These are phyloP conservation scores for Nidularia pulvinata DNA, from an alignment of 768 basidiomycete species.

Conservation along the genomic window DNA sequence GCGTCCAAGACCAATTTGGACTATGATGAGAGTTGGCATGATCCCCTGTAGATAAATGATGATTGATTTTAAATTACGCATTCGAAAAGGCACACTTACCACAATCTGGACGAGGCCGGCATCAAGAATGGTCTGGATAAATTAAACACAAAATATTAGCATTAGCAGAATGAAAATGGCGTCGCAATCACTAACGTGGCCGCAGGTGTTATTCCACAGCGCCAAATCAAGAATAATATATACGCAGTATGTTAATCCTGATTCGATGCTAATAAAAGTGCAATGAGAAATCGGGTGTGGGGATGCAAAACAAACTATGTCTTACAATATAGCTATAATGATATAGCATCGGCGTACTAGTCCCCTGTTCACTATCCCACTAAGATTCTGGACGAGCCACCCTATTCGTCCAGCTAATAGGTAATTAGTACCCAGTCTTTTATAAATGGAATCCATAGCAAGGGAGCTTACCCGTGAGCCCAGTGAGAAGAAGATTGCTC, in stretches of 20 bases:
- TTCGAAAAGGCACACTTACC: constrained; percentile 9
- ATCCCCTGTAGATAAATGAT: constrained; percentile 16
- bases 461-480: constrained; percentile 24
- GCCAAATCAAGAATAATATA: constrained; percentile 27
- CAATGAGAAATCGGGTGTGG: not conserved
- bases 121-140: constrained; percentile 15
- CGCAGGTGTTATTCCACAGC: constrained; percentile 13
- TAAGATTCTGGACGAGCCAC: constrained; percentile 23
- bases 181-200: no score
- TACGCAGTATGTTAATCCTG: constrained; percentile 32
- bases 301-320: not conserved
- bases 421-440: not conserved
- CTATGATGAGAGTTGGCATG: constrained; percentile 10
- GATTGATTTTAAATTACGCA: not conserved
- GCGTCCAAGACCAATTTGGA: constrained; percentile 27
- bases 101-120: constrained; percentile 26
- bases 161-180: no score
- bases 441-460: not conserved
- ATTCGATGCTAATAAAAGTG: constrained; percentile 27
- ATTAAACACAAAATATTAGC: not conserved
- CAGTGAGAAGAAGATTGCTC: constrained; percentile 29
- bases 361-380: constrained; percentile 16
- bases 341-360: constrained; percentile 26
- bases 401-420: constrained; percentile 30
- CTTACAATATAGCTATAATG: constrained; percentile 32